Evolutionary conservation across 371 early-diverging fungal genomes (phyloP), one percentile per base, ranked within the genome.

Genomic region (Actinomucor elegans): DNA sequence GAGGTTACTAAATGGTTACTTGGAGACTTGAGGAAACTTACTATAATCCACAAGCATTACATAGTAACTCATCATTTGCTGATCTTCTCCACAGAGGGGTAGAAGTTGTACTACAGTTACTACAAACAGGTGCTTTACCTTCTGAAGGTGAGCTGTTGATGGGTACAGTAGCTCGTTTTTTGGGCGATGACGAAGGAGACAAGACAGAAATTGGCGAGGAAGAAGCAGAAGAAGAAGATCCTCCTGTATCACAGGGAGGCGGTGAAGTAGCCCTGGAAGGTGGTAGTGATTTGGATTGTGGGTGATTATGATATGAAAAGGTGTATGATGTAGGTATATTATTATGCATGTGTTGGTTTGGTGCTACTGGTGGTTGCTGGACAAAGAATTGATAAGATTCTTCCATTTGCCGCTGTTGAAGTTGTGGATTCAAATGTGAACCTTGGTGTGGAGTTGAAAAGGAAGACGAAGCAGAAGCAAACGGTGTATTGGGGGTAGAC

Each of bases 11-110:
- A n/a, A n/a, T n/a, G n/a, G n/a, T n/a, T n/a, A n/a, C n/a, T n/a
- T n/a, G n/a, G n/a, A n/a, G n/a, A n/a, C 3, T 7, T 11, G 34
- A 11, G 8, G 17, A 50, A 7, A 63, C 64, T 54, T 58, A 68
- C 69, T 95, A 97, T 29, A 97, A 71, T 1, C 97, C 97, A 64
- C 97, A 97, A 9, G 97, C 96, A 65, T 97, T 97, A 76, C 98
- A 96, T 9, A 95, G 76, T 23, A 84, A 68, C 50, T 90, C 85
- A 42, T 90, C 91, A 48, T 90, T 75, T 18, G 80, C 81, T 20
- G 90, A 89, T 48, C 97, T 77, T 28, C 99, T 83, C 99, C 99
- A 99, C 7, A 97, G 83, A 0, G 98, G 96, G 2, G 99, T 97
- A 2, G 83, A 82, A 1, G 91, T 92, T 4, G 93, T 91, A 8